Percentiles rank a stretch among this genome's conserved stretches.
phyloP scores from a whole-genome alignment of 441 rosid genomes.

The Kokia cookei region DNA sequence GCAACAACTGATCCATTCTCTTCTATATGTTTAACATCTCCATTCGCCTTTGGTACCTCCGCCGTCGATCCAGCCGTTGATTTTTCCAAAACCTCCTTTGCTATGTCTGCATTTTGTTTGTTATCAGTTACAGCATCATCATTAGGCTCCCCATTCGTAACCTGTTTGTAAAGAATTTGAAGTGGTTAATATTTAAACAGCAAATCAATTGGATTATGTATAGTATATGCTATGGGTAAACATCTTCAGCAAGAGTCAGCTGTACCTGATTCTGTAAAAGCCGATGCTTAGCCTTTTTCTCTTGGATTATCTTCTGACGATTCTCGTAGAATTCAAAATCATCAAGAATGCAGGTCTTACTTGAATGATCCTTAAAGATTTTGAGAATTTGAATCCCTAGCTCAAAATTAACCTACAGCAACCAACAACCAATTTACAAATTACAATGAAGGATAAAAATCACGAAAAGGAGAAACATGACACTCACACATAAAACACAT shows the following conservation, averaged over 20 bases:
- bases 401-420: constrained; percentile 57
- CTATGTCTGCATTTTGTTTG: constrained; percentile 14
- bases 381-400: constrained; percentile 67
- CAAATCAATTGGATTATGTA: background rate
- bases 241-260: background rate
- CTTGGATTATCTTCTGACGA: constrained; percentile 76
- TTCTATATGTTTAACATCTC: constrained; percentile 26
- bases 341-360: constrained; percentile 81
- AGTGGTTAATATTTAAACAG: background rate
- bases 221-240: background rate
- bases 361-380: constrained; percentile 56
- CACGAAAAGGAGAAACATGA: background rate
- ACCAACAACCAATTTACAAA: background rate
- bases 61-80: background rate
- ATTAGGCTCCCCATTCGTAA: constrained; percentile 28
- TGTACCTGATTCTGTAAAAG: constrained; percentile 63
- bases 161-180: constrained; percentile 25
- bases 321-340: constrained; percentile 88
- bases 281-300: constrained; percentile 65
- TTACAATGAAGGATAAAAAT: constrained; percentile 4
- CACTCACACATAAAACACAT: background rate
- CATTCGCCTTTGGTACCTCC: constrained; percentile 22
- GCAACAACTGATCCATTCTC: constrained; percentile 26
- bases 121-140: constrained; percentile 10
- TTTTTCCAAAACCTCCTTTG: constrained; percentile 21